phyloP scores from a whole-genome alignment of 495 filamentous ascomycete genomes.

The Aspergillus kassunensis region DNA sequence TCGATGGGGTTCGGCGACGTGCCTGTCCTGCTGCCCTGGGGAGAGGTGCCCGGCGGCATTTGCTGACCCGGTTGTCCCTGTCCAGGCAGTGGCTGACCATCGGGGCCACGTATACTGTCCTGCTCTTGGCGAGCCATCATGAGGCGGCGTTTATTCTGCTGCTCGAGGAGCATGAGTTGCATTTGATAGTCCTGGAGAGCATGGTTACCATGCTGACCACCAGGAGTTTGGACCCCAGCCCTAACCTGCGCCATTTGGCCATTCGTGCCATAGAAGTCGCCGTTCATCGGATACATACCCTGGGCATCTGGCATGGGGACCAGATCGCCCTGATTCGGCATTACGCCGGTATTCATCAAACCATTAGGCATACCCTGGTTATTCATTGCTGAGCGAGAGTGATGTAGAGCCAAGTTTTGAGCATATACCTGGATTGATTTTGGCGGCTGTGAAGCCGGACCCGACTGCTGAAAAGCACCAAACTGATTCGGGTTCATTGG shows the following conservation, averaged over 20 bases:
- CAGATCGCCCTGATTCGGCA: conserved; percentile 74
- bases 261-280: conserved; percentile 64
- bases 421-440: conserved; percentile 85
- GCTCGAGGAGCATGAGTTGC: conserved; percentile 97
- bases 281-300: conserved; percentile 47
- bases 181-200: conserved; percentile 98
- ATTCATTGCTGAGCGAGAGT: conserved; percentile 56
- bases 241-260: conserved; percentile 54
- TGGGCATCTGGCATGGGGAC: conserved; percentile 67
- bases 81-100: conserved; percentile 57
- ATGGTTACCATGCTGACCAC: conserved; percentile 70
- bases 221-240: conserved; percentile 49
- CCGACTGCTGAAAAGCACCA: conserved; percentile 59
- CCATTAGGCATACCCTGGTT: conserved; percentile 73
- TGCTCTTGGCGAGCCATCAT: conserved; percentile 98
- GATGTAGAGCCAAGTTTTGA: conserved; percentile 75
- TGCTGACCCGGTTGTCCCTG: conserved; percentile 31
- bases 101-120: conserved; percentile 62
- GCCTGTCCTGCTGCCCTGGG: conserved; percentile 72
- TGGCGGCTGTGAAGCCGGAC: conserved; percentile 65
- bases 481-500: conserved; percentile 74
- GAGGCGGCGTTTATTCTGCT: conserved; percentile 95
- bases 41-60: conserved; percentile 69
- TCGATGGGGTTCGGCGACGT: conserved; percentile 87
- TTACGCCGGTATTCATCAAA: conserved; percentile 51